These are phyloP conservation scores for Harringtonia lauricola DNA, from an alignment of 2,329 filamentous ascomycete species.

Conservation along the genomic window DNA sequence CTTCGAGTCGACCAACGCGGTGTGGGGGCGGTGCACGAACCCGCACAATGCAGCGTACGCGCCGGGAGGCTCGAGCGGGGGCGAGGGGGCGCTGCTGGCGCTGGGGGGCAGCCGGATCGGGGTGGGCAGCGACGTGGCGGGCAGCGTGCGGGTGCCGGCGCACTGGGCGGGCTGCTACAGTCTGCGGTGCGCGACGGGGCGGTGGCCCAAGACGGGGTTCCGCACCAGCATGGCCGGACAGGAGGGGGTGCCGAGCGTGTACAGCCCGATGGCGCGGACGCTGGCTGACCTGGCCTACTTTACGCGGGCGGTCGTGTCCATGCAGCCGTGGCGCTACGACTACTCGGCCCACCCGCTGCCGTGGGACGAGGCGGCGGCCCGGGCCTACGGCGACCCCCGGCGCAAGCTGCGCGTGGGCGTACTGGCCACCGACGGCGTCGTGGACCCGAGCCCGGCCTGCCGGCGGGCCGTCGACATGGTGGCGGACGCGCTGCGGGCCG, in stretches of 20 bases:
- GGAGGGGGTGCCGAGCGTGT: constrained; percentile 80
- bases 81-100: constrained; percentile 72
- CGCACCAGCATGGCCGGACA: constrained; percentile 86
- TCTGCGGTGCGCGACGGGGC: constrained; percentile 74
- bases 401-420: constrained; percentile 58
- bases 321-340: constrained; percentile 85
- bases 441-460: constrained; percentile 80
- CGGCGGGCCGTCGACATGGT: constrained; percentile 62
- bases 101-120: constrained; percentile 69
- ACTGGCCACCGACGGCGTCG: constrained; percentile 68
- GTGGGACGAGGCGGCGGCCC: constrained; percentile 56
- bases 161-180: constrained; percentile 87
- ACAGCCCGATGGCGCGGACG: constrained; percentile 85
- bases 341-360: constrained; percentile 74
- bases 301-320: constrained; percentile 62
- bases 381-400: constrained; percentile 49
- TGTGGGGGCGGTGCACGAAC: constrained; percentile 78
- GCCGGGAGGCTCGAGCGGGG: constrained; percentile 81
- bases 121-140: constrained; percentile 83
- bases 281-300: constrained; percentile 78
- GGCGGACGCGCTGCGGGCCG: constrained; percentile 53
- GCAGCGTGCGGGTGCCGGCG: constrained; percentile 75
- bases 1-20: constrained; percentile 66
- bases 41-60: constrained; percentile 78
- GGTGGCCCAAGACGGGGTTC: constrained; percentile 80